These are phyloP conservation scores for sunflower (Helianthus annuus) DNA, from an alignment of 129 eudicot species.

Conservation along the genomic window DNA sequence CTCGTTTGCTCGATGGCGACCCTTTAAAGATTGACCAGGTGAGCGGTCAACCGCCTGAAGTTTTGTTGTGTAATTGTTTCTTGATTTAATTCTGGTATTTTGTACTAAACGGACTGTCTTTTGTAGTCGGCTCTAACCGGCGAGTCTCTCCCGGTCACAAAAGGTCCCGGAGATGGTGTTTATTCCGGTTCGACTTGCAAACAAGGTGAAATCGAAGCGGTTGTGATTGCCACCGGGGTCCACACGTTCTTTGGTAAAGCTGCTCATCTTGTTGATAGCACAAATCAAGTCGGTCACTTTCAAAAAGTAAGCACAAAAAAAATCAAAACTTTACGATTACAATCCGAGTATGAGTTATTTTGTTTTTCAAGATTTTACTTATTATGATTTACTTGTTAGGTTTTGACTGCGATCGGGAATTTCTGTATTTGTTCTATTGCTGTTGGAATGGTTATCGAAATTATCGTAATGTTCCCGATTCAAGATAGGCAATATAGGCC, in stretches of 20 bases:
- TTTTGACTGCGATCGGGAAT: constrained; percentile 97
- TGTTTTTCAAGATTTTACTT: constrained; percentile 1
- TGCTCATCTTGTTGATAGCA: constrained; percentile 95
- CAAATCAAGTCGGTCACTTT: constrained; percentile 98
- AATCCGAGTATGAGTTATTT: neutral
- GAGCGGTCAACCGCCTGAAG: neutral
- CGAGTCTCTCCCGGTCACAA: constrained; percentile 97
- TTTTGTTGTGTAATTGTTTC: neutral
- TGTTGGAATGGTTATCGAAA: constrained; percentile 93
- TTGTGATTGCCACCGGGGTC: constrained; percentile 97
- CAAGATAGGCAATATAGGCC: constrained; percentile 91
- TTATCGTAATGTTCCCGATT: constrained; percentile 93
- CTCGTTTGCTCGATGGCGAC: constrained; percentile 97
- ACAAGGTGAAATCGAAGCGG: constrained; percentile 96
- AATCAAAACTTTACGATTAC: neutral
- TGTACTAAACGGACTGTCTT: constrained; percentile 15
- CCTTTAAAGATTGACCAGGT: constrained; percentile 96
- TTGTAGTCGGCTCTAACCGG: constrained; percentile 95
- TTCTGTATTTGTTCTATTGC: constrained; percentile 99
- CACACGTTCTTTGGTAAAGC: constrained; percentile 99
- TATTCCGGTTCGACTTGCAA: constrained; percentile 99
- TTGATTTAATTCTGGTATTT: neutral
- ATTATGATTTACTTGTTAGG: constrained; percentile 44
- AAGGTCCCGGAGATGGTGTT: constrained; percentile 97
- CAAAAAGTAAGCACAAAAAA: constrained; percentile 61